A percentile compares a stretch with the other conserved stretches of the same genome.
phyloP scores from a whole-genome alignment of 2,329 filamentous ascomycete species.

The Hymenoscyphus fructigenus region DNA sequence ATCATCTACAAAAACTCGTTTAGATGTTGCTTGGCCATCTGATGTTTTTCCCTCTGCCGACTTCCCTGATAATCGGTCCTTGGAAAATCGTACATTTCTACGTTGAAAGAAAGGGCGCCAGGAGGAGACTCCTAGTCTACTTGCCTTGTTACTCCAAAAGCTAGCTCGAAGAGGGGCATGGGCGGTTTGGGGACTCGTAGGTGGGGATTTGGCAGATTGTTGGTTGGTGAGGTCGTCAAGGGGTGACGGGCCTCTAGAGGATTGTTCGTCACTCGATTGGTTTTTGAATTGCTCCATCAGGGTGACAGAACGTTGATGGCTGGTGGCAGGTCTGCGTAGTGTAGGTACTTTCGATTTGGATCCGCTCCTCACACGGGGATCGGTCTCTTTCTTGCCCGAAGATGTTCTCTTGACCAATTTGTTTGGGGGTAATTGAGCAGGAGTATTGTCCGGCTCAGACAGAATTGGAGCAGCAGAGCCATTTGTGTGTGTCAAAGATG shows the following conservation, averaged over 20 bases:
- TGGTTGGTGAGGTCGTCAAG: background rate
- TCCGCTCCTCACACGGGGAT: slow-evolving; percentile 46
- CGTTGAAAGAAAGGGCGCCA: slow-evolving; percentile 37
- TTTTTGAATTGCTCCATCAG: slow-evolving; percentile 52
- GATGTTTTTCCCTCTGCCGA: slow-evolving; percentile 29
- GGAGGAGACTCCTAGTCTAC: slow-evolving; percentile 23
- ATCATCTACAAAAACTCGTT: slow-evolving; percentile 33
- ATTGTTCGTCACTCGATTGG: slow-evolving; percentile 3
- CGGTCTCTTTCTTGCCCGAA: slow-evolving; percentile 50
- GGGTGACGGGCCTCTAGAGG: background rate
- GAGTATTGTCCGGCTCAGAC: slow-evolving; percentile 33
- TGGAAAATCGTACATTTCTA: slow-evolving; percentile 33
- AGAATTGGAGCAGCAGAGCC: slow-evolving; percentile 66
- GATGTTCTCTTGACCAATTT: slow-evolving; percentile 75
- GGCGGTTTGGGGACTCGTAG: background rate
- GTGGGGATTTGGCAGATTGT: slow-evolving; percentile 16
- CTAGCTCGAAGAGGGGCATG: slow-evolving; percentile 21
- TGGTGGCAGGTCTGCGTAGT: slow-evolving; percentile 73
- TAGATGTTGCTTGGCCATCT: slow-evolving; percentile 31
- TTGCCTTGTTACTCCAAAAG: slow-evolving; percentile 19
- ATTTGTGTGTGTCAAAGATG: slow-evolving; percentile 65
- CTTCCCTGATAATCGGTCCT: slow-evolving; percentile 30
- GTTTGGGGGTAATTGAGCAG: slow-evolving; percentile 59
- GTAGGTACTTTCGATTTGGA: slow-evolving; percentile 62
- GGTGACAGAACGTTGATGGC: slow-evolving; percentile 73